phyloP scores from a whole-genome alignment of 2,329 filamentous ascomycete genomes.

The Phaeosphaeria sp. region DNA sequence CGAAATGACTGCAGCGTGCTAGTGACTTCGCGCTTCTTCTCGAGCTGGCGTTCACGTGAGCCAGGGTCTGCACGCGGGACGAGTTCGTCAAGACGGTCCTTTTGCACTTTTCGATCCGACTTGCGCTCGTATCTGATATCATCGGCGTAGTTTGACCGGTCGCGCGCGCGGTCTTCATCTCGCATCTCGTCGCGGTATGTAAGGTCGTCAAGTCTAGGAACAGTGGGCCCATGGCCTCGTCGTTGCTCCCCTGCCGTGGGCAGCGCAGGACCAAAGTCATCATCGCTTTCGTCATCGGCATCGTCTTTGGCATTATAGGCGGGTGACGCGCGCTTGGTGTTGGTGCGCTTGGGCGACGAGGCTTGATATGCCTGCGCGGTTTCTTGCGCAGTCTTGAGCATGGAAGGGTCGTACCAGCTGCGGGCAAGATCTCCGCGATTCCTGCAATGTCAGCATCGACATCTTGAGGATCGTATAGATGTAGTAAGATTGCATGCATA shows the following conservation, averaged over 20 bases:
- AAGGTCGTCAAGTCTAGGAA: conserved; percentile 78
- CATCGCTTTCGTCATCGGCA: conserved; percentile 26
- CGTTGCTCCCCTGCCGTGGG: conserved; percentile 45
- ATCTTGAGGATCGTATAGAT: background rate
- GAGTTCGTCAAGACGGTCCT: conserved; percentile 79
- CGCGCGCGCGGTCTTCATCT: conserved; percentile 61
- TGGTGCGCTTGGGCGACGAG: conserved; percentile 17
- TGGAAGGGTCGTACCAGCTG: conserved; percentile 90
- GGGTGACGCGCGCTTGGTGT: conserved; percentile 26
- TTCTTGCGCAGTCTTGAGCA: conserved; percentile 62
- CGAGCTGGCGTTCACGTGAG: conserved; percentile 80
- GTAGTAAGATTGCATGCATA: conserved; percentile 47
- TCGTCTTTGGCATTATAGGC: conserved; percentile 18
- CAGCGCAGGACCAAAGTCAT: conserved; percentile 62
- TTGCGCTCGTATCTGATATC: conserved; percentile 68
- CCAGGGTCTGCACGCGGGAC: conserved; percentile 83
- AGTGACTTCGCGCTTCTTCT: conserved; percentile 79
- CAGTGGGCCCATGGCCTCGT: conserved; percentile 59
- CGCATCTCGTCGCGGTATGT: conserved; percentile 66
- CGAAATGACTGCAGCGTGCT: conserved; percentile 77
- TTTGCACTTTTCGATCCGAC: conserved; percentile 69
- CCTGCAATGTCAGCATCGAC: conserved; percentile 61
- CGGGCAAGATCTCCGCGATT: conserved; percentile 86
- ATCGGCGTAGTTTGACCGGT: conserved; percentile 51
- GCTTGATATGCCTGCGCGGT: conserved; percentile 30